Base-by-base conservation (phyloP, 306 rosid genomes). In the Mucuna pruriens region DNA sequence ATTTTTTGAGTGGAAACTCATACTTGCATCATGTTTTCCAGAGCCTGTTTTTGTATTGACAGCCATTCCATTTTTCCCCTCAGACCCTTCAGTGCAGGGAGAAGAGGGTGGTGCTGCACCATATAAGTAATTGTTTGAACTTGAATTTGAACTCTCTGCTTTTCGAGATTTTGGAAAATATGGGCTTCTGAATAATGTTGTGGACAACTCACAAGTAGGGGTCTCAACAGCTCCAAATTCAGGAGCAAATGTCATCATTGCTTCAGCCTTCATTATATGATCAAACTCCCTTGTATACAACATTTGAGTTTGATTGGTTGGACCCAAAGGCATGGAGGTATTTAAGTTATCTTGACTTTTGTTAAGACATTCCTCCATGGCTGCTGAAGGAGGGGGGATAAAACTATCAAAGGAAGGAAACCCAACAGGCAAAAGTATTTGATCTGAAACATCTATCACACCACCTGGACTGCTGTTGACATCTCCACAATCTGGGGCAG, bases 221-320 rank as follows among this genome's bases (percentile, higher is more conserved):
- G 93, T 85, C 85, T 95, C 99, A 78, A 95, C 99, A 34, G 99
- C 99, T 75, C 99, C 98, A 90, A 90, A 95, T 85, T 95, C 99
- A 69, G 92, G 86, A 84, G 99, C 97, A 86, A 95, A 89, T 81
- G 97, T 90, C 97, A 95, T 90, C 90, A 95, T 84, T 74, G 99
- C 99, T 87, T 95, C 99, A 78, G 94, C 92, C 88, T 95, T 95
- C 58, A 88, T 79, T 78, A 95, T 90, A 82, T 91, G 99, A 89
- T 93, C 98, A 84, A 93, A 91, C 85, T 91, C 99, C 1, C 89
- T 86, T 9, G 83, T 70, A 85, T 88, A 84, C 84, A 85, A 82
- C 84, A 85, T 77, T 77, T 88, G 86, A 80, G 91, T 79, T 70
- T 85, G 88, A 87, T 86, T 87, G 49, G 69, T 33, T 48, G 87